Evolutionary conservation across 805 yeast genomes (phyloP).

Genomic region (Hanseniaspora nectarophila): DNA sequence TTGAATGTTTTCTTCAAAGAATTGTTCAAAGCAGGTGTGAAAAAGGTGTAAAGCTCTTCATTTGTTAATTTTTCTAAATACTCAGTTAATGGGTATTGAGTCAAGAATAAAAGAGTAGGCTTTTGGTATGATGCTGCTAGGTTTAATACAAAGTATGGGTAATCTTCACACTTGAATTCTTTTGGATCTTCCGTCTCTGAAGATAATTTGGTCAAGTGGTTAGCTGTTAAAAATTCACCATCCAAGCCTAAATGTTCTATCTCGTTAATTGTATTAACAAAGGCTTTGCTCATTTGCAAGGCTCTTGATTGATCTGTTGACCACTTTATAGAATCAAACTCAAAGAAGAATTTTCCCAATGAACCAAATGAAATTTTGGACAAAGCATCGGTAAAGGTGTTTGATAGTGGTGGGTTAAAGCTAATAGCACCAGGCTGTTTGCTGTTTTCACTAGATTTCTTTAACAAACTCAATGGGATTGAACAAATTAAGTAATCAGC

Average conservation of each 20-base stretch:
- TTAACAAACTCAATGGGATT: constrained; percentile 57
- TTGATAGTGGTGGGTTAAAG: constrained; percentile 45
- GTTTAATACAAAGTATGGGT: constrained; percentile 52
- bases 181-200: constrained; percentile 3
- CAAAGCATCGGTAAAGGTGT: constrained; percentile 31
- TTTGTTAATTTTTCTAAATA: constrained; percentile 39
- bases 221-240: constrained; percentile 38
- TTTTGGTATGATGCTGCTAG: constrained; percentile 34
- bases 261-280: constrained; percentile 18
- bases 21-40: constrained; percentile 39
- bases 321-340: constrained; percentile 52
- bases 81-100: constrained; percentile 62
- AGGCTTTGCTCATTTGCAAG: constrained; percentile 2
- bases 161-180: constrained; percentile 36
- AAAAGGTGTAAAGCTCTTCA: constrained; percentile 42
- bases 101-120: constrained; percentile 52
- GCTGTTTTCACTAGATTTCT: constrained; percentile 22
- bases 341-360: constrained; percentile 54
- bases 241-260: constrained; percentile 32
- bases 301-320: constrained; percentile 14
- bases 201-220: not conserved
- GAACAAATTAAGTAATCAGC: constrained; percentile 52
- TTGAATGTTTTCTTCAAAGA: constrained; percentile 17
- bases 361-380: constrained; percentile 43
- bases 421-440: constrained; percentile 32